phyloP scores from a whole-genome alignment of 2,329 filamentous ascomycete species.

The Botrytis aclada region DNA sequence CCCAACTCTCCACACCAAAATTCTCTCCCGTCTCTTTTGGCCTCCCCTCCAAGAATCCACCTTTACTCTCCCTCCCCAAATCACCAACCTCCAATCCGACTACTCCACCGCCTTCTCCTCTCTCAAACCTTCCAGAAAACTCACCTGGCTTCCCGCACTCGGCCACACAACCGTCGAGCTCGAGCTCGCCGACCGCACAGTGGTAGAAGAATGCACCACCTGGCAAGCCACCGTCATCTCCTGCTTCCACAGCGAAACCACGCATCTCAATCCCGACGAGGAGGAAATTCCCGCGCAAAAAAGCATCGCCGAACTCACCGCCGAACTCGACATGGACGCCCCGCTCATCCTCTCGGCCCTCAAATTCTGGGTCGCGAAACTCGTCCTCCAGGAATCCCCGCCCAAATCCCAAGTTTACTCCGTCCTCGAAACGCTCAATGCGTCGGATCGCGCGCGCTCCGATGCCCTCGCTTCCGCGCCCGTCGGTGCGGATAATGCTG shows the following conservation, averaged over 20 bases:
- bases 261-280: conserved; percentile 22
- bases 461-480: conserved; percentile 32
- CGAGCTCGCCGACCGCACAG: conserved; percentile 74
- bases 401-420: conserved; percentile 51
- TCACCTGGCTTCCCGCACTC: conserved; percentile 82
- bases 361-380: conserved; percentile 67
- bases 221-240: conserved; percentile 88
- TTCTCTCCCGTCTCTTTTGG: conserved; percentile 92
- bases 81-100: conserved; percentile 59
- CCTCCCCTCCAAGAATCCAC: conserved; percentile 70
- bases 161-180: conserved; percentile 79
- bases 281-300: conserved; percentile 35
- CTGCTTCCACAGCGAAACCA: conserved; percentile 60
- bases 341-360: conserved; percentile 66
- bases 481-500: conserved; percentile 27
- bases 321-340: conserved; percentile 66
- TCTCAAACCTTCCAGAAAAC: conserved; percentile 78
- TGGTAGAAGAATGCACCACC: conserved; percentile 70
- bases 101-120: conserved; percentile 76
- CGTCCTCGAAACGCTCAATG: conserved; percentile 64
- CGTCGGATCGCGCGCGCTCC: conserved; percentile 38
- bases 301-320: conserved; percentile 52
- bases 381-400: conserved; percentile 57
- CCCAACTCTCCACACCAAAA: conserved; percentile 67
- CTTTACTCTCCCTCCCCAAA: conserved; percentile 60